A percentile compares a stretch with the other conserved stretches of the same genome.
These are phyloP conservation scores for Teunomyces panamensis DNA, from an alignment of 805 yeast genomes.

Conservation along the genomic window DNA sequence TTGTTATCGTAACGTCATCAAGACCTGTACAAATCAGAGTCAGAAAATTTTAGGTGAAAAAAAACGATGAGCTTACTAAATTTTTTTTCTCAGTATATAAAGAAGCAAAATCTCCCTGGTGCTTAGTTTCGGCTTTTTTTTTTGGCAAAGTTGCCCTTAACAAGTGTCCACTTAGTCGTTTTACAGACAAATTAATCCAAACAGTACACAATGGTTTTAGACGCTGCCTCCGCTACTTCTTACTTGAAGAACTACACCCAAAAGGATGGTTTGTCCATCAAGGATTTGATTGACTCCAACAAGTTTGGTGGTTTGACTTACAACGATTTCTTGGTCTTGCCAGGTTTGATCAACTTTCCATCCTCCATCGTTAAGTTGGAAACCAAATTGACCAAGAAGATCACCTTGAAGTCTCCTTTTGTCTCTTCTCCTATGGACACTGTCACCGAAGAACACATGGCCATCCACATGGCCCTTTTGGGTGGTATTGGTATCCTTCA, in stretches of 20 bases:
- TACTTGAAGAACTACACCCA: slow-evolving; percentile 60
- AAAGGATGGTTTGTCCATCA: slow-evolving; percentile 83
- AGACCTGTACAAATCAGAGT: slow-evolving; percentile 5
- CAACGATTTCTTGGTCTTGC: slow-evolving; percentile 92
- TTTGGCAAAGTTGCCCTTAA: slow-evolving; percentile 43
- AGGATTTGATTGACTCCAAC: slow-evolving; percentile 84
- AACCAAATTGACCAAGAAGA: slow-evolving; percentile 85
- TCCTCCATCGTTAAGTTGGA: slow-evolving; percentile 75
- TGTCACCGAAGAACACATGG: slow-evolving; percentile 96
- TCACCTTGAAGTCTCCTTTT: slow-evolving; percentile 88
- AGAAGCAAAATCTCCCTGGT: slow-evolving; percentile 4
- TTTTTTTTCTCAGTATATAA: slow-evolving; percentile 7
- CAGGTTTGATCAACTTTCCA: slow-evolving; percentile 91
- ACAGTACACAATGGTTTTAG: slow-evolving; percentile 30
- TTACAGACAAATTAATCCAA: slow-evolving; percentile 2
- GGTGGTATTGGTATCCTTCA: slow-evolving; percentile 99
- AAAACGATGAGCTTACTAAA: slow-evolving; percentile 2
- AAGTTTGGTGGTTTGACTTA: slow-evolving; percentile 95
- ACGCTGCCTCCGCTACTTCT: slow-evolving; percentile 60
- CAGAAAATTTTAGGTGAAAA: slow-evolving; percentile 8
- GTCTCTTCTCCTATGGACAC: slow-evolving; percentile 99
- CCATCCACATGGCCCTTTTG: slow-evolving; percentile 94
- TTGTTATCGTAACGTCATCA: background rate
- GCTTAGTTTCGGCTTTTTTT: slow-evolving; percentile 23
- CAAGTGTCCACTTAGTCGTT: slow-evolving; percentile 2